phyloP scores from a whole-genome alignment of 305 asterid species.

The Solanum chacoense region DNA sequence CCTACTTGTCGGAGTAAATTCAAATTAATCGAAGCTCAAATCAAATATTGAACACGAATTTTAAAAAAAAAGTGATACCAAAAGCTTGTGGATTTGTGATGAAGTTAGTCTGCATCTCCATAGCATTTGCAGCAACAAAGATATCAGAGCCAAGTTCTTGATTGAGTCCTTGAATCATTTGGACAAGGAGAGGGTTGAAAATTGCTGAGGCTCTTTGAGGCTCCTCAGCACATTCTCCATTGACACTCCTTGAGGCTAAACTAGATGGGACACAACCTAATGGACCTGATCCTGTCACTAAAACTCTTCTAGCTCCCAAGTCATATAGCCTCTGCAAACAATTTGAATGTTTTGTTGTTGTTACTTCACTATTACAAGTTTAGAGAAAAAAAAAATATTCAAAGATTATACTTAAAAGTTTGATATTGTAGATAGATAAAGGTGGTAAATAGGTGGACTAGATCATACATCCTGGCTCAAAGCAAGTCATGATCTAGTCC shows the following conservation, averaged over 20 bases:
- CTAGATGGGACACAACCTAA: slow-evolving; percentile 47
- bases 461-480: not conserved
- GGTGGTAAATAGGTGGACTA: not conserved
- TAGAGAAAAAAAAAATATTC: not conserved
- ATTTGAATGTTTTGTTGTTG: not conserved
- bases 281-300: slow-evolving; percentile 53
- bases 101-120: slow-evolving; percentile 34
- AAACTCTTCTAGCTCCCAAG: slow-evolving; percentile 39
- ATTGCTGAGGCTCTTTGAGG: slow-evolving; percentile 32
- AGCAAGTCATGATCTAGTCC: not conserved
- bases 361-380: not conserved
- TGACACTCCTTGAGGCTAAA: slow-evolving; percentile 18
- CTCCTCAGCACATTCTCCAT: slow-evolving; percentile 40
- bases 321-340: slow-evolving; percentile 29
- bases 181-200: slow-evolving; percentile 30
- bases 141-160: slow-evolving; percentile 22
- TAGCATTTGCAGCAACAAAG: slow-evolving; percentile 37
- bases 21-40: not conserved
- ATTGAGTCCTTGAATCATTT: slow-evolving; percentile 29
- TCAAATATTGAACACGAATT: not conserved
- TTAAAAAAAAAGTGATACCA: slow-evolving; percentile 5
- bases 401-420: not conserved
- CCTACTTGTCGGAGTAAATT: not conserved
- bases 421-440: not conserved
- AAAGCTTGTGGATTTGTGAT: slow-evolving; percentile 28